Evolutionary conservation across 2,329 filamentous ascomycete species (phyloP).

Genomic region (Fonsecaea nubica): DNA sequence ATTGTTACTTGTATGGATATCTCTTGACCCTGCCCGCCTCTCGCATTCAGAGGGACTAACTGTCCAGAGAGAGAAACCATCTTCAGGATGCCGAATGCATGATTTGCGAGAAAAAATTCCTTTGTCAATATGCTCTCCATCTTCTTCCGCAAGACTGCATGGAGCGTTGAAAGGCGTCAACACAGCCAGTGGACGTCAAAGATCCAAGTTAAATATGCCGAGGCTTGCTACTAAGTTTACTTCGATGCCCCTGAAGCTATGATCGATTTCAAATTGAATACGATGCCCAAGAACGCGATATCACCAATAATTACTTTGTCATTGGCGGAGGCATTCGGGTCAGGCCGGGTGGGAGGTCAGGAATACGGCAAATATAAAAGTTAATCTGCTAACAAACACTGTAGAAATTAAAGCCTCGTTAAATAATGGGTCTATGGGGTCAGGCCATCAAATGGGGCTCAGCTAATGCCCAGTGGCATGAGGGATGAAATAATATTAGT

Average conservation of each 20-base stretch:
- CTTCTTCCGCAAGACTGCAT: constrained; percentile 6
- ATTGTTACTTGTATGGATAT: no score
- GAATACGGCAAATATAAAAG: background rate
- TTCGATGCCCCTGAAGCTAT: background rate
- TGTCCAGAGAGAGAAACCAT: no score
- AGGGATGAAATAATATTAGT: background rate
- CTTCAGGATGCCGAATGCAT: no score
- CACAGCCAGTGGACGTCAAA: constrained; percentile 4
- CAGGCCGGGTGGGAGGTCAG: background rate
- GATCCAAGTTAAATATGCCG: background rate
- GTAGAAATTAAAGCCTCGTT: background rate
- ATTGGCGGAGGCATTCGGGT: background rate
- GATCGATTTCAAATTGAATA: background rate
- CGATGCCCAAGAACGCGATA: background rate
- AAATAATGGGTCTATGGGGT: background rate
- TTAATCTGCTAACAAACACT: background rate
- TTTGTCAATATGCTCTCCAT: background rate
- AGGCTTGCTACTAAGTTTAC: background rate
- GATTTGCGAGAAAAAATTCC: no score
- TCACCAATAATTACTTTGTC: background rate
- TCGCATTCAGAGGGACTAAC: no score
- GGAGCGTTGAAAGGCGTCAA: constrained; percentile 7
- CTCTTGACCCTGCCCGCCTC: no score
- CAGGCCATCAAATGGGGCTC: background rate
- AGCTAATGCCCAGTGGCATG: background rate